Conservation (phyloP, 371 early-diverging fungal genomes). For the Sporodiniella umbellata region DNA sequence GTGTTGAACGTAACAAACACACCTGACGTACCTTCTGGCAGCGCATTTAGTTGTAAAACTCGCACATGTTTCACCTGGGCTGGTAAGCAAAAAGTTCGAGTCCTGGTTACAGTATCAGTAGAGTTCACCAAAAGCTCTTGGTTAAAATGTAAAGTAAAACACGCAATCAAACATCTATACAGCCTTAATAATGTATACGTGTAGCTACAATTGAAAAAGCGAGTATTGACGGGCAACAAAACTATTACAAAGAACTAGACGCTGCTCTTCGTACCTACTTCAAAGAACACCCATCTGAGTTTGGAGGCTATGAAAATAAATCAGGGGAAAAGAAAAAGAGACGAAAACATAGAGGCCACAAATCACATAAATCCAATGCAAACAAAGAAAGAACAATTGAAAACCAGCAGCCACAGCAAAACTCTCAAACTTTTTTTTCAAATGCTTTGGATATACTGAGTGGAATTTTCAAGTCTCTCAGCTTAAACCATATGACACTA, state of each 20-base stretch:
- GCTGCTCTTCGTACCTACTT: conserved; percentile 6
- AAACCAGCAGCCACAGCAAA: not conserved
- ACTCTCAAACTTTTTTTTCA: not conserved
- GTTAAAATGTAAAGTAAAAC: conserved; percentile 59
- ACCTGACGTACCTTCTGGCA: conserved; percentile 85
- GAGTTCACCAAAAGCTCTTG: conserved; percentile 73
- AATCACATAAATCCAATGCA: not conserved
- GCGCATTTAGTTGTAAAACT: conserved; percentile 70
- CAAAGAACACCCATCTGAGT: conserved; percentile 6
- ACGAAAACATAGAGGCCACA: conserved; percentile 5
- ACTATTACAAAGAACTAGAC: conserved; percentile 54
- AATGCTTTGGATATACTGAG: conserved; percentile 10
- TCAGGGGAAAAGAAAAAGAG: not conserved
- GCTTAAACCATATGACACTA: conserved; percentile 20
- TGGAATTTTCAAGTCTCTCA: conserved; percentile 7
- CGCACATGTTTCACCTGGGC: conserved; percentile 85
- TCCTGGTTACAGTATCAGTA: conserved; percentile 66
- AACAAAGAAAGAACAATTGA: not conserved
- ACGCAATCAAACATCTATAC: not conserved
- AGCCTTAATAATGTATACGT: not conserved
- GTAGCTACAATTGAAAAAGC: conserved; percentile 19
- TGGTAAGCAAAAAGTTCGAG: conserved; percentile 54
- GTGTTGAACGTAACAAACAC: conserved; percentile 68
- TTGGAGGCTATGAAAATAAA: not conserved
- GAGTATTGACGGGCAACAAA: conserved; percentile 55